A percentile compares a stretch with the other conserved stretches of the same genome.
Evolutionary conservation across 169 alveolate species (phyloP).

Genomic region (Eimeria maxima): DNA sequence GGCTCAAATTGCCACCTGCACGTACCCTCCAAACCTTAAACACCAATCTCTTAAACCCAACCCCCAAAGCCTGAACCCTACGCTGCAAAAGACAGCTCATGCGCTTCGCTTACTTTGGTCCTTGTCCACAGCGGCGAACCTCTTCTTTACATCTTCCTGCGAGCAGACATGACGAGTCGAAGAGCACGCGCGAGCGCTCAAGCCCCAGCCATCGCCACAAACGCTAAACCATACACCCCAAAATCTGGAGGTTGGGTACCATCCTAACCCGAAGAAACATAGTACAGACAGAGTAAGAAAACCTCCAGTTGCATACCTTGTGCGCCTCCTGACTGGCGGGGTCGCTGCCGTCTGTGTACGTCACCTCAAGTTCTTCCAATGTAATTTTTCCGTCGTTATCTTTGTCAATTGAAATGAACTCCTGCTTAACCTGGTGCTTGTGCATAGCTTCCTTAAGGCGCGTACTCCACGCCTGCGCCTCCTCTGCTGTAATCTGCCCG

Average conservation of each 20-base stretch:
- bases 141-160: conserved; percentile 68
- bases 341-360: conserved; percentile 73
- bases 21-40: not conserved
- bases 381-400: conserved; percentile 61
- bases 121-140: conserved; percentile 72
- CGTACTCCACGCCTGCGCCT: conserved; percentile 70
- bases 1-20: conserved; percentile 43
- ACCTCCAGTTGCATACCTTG: conserved; percentile 2
- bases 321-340: conserved; percentile 65
- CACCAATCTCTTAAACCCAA: not conserved
- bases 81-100: not conserved
- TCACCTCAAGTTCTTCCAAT: conserved; percentile 63
- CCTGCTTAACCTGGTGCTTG: conserved; percentile 73
- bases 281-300: not conserved
- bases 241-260: not conserved
- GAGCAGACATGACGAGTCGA: not conserved
- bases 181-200: not conserved
- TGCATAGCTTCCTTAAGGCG: conserved; percentile 74
- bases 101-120: not conserved
- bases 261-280: not conserved
- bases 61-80: not conserved
- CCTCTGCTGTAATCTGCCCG: conserved; percentile 51
- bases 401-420: conserved; percentile 72
- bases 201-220: not conserved
- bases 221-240: not conserved